These are phyloP conservation scores for Mortierella sp. DNA, from an alignment of 371 early-diverging fungal species.

Conservation along the genomic window DNA sequence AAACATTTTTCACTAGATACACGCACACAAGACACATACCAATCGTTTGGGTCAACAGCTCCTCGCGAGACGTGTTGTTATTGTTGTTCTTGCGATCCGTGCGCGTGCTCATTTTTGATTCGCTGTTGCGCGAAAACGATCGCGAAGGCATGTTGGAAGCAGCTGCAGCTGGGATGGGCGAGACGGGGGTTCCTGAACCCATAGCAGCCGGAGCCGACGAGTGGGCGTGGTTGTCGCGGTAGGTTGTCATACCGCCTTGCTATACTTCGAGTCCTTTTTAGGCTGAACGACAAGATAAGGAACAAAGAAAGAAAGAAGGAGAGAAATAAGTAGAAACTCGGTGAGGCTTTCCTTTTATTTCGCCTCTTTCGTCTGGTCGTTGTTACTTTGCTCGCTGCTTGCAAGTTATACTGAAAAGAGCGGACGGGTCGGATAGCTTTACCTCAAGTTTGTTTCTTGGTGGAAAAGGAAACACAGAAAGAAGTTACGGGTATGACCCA, in stretches of 20 bases:
- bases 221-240: background rate
- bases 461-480: background rate
- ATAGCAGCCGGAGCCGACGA: background rate
- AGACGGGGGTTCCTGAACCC: background rate
- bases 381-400: background rate
- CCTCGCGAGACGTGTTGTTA: background rate
- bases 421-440: background rate
- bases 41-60: conserved; percentile 7
- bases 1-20: background rate
- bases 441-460: background rate
- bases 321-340: background rate
- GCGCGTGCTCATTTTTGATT: background rate
- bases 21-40: background rate
- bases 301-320: background rate
- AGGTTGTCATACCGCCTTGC: background rate
- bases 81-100: background rate
- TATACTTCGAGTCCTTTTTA: background rate
- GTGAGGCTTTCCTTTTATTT: background rate
- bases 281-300: background rate
- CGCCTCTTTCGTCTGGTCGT: background rate
- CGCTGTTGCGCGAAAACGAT: conserved; percentile 1
- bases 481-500: background rate
- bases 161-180: background rate
- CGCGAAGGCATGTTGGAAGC: background rate
- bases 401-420: background rate